A percentile compares a stretch with the other conserved stretches of the same genome.
Evolutionary conservation across 305 asterid genomes (phyloP).

Genomic region (Salvia sclarea): DNA sequence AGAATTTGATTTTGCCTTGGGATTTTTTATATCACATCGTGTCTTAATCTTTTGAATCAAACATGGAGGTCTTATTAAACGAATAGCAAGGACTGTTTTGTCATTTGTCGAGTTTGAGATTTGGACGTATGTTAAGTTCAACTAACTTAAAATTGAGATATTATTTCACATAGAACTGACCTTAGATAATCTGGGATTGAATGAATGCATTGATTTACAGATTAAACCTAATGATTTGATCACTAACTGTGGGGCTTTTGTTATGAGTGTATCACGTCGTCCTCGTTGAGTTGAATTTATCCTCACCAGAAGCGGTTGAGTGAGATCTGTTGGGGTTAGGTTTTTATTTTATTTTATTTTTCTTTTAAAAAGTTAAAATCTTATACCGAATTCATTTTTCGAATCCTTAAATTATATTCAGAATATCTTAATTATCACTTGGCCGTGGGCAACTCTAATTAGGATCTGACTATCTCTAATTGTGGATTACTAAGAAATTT

Average conservation of each 20-base stretch:
- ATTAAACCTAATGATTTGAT: conserved; percentile 18
- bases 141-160: neutral
- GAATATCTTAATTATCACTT: no score
- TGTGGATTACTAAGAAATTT: no score
- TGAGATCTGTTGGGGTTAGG: neutral
- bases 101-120: neutral
- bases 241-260: neutral
- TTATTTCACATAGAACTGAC: neutral
- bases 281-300: conserved; percentile 8
- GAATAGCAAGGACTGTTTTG: no score
- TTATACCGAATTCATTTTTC: no score
- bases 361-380: no score
- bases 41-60: no score
- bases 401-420: no score
- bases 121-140: neutral
- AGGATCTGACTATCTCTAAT: no score
- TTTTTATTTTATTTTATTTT: neutral
- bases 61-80: no score
- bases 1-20: no score
- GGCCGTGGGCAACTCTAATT: no score
- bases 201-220: neutral
- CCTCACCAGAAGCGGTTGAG: neutral
- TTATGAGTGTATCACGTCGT: neutral
- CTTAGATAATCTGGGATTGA: neutral
- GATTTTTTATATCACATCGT: no score